A percentile compares a stretch with the other conserved stretches of the same genome.
phyloP scores from a whole-genome alignment of 352 stramenopile genomes.

The Phytophthora tubulina region DNA sequence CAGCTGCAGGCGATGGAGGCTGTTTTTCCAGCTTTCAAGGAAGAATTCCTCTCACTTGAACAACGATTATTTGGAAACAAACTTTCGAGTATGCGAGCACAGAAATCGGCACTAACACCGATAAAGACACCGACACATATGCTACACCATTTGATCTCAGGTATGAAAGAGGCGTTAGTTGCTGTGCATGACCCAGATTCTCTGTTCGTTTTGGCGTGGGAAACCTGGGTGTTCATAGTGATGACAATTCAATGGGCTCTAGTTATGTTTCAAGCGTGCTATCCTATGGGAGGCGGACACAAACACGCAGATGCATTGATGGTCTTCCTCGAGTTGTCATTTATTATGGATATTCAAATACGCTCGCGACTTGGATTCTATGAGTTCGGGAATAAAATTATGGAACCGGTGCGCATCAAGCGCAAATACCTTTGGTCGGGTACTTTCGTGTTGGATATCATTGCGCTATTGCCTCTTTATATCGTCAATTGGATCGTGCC shows the following conservation, averaged over 20 bases:
- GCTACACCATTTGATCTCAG: slow-evolving; percentile 2
- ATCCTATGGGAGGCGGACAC: slow-evolving; percentile 12
- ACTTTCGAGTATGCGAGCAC: slow-evolving; percentile 10
- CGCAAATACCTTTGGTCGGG: slow-evolving; percentile 52
- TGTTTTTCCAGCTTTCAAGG: slow-evolving; percentile 57
- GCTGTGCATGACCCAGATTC: slow-evolving; percentile 58
- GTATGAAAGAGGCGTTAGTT: neutral
- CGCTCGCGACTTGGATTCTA: slow-evolving; percentile 65
- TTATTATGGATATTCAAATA: slow-evolving; percentile 65
- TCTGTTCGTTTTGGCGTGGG: slow-evolving; percentile 57
- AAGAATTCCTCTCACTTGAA: slow-evolving; percentile 56
- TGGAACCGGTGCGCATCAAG: slow-evolving; percentile 48
- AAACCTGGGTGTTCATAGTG: slow-evolving; percentile 65
- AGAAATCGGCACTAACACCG: neutral
- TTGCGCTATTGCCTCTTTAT: slow-evolving; percentile 63
- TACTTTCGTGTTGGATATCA: slow-evolving; percentile 57
- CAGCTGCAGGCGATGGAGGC: slow-evolving; percentile 60
- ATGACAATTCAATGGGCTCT: slow-evolving; percentile 64
- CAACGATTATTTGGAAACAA: slow-evolving; percentile 55
- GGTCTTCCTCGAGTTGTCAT: slow-evolving; percentile 52
- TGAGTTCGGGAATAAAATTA: slow-evolving; percentile 80
- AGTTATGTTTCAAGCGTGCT: slow-evolving; percentile 66
- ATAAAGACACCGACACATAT: neutral
- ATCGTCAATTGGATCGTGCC: slow-evolving; percentile 56
- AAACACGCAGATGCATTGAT: slow-evolving; percentile 35